Conservation (phyloP, 345 rosid species). For the Eucalyptus marginata region DNA sequence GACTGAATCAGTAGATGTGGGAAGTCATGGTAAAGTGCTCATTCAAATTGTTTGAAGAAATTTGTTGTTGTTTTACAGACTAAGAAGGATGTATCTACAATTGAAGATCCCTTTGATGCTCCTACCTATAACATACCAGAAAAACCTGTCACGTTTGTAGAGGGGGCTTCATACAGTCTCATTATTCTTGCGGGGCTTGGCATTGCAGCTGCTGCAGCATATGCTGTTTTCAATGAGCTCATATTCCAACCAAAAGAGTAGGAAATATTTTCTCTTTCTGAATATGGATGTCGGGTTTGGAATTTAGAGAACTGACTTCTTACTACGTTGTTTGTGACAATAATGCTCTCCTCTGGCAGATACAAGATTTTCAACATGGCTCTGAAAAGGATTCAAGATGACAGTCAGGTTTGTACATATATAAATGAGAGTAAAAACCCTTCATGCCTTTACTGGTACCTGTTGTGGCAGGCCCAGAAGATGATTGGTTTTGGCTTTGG, state of each 20-base stretch:
- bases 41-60: neutral
- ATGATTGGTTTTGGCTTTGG: neutral
- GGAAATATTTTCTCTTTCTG: neutral
- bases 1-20: neutral
- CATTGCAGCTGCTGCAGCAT: constrained; percentile 84
- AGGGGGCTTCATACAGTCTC: constrained; percentile 90
- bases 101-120: constrained; percentile 95
- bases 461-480: neutral
- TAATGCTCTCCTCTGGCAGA: constrained; percentile 14
- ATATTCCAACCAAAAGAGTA: constrained; percentile 95
- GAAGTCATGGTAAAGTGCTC: neutral
- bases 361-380: constrained; percentile 84
- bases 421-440: neutral
- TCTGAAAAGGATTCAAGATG: constrained; percentile 84
- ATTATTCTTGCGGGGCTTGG: constrained; percentile 90
- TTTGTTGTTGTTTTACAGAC: constrained; percentile 25
- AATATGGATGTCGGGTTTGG: neutral
- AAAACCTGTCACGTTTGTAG: constrained; percentile 85
- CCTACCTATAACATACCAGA: constrained; percentile 92
- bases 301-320: neutral
- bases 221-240: constrained; percentile 83
- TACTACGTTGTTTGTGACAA: neutral
- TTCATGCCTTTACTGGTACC: neutral
- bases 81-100: constrained; percentile 70
- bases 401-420: constrained; percentile 54